These are phyloP conservation scores for Penicillium sp. DNA, from an alignment of 2,329 filamentous ascomycete genomes.

Conservation along the genomic window DNA sequence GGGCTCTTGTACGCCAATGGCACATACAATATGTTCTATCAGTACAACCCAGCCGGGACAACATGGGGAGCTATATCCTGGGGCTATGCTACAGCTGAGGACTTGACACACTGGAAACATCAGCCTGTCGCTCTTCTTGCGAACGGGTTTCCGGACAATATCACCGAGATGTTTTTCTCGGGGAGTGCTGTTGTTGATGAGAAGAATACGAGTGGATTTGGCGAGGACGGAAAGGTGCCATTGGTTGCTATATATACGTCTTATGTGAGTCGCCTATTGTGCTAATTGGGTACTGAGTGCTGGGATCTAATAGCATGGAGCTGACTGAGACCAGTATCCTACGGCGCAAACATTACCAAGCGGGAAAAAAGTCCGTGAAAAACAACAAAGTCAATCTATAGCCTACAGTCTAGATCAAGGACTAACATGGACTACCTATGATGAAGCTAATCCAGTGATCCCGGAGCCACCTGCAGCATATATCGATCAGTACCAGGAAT, in stretches of 20 bases:
- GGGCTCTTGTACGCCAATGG: conserved; percentile 17
- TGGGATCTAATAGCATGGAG: background rate
- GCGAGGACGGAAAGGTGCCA: conserved; percentile 69
- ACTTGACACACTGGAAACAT: conserved; percentile 37
- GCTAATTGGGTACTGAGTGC: too few species aligned
- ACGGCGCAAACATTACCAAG: conserved; percentile 27
- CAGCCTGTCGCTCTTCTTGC: conserved; percentile 39
- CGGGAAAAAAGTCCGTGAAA: conserved; percentile 25
- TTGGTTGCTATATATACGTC: conserved; percentile 66
- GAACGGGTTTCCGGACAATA: conserved; percentile 49
- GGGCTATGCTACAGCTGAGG: conserved; percentile 59
- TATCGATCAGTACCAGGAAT: conserved; percentile 46
- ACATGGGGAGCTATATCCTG: conserved; percentile 51
- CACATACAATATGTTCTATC: conserved; percentile 59
- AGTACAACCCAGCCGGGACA: conserved; percentile 51
- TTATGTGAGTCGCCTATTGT: conserved; percentile 26
- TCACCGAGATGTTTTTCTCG: conserved; percentile 55
- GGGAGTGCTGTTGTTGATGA: conserved; percentile 64
- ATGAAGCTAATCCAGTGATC: conserved; percentile 63
- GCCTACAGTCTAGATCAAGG: conserved; percentile 21
- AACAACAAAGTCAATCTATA: conserved; percentile 21
- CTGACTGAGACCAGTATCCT: conserved; percentile 24
- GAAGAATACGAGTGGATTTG: conserved; percentile 71
- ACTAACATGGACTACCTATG: conserved; percentile 49
- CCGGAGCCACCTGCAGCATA: conserved; percentile 49